phyloP scores from a whole-genome alignment of 1,284 basidiomycete species.

The Somion occarium region DNA sequence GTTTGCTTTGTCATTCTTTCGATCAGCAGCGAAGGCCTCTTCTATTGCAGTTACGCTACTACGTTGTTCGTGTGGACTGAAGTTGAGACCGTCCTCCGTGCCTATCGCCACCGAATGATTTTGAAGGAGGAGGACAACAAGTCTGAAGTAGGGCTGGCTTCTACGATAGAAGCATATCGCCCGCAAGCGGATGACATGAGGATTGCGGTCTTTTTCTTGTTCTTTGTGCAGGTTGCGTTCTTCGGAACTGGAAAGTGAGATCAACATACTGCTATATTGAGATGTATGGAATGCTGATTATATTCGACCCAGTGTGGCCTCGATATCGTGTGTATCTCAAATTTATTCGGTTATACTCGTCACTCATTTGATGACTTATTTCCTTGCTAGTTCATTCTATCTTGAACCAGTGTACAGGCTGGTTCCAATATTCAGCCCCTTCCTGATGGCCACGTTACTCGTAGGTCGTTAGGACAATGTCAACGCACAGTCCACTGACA shows the following conservation, averaged over 20 bases:
- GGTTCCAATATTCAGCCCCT: conserved; percentile 84
- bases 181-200: conserved; percentile 64
- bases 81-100: conserved; percentile 50
- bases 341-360: not conserved
- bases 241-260: conserved; percentile 86
- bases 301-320: conserved; percentile 63
- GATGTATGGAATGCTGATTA: not conserved
- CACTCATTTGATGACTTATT: not conserved
- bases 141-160: not conserved
- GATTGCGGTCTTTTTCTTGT: conserved; percentile 79
- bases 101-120: not conserved
- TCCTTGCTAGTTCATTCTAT: conserved; percentile 68
- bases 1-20: conserved; percentile 80
- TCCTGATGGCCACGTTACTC: conserved; percentile 75
- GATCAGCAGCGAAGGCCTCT: conserved; percentile 80
- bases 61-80: conserved; percentile 69
- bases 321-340: conserved; percentile 61
- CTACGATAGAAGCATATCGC: conserved; percentile 28
- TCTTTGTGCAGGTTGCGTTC: conserved; percentile 86
- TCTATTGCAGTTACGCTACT: conserved; percentile 66
- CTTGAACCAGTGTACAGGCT: conserved; percentile 87
- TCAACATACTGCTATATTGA: not conserved
- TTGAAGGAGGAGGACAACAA: not conserved
- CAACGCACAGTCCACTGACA: too few species aligned
- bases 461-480: too few species aligned